Evolutionary conservation across 108 stramenopile species (phyloP), one percentile per base, ranked within the genome.

Genomic region (Parmales sp.): DNA sequence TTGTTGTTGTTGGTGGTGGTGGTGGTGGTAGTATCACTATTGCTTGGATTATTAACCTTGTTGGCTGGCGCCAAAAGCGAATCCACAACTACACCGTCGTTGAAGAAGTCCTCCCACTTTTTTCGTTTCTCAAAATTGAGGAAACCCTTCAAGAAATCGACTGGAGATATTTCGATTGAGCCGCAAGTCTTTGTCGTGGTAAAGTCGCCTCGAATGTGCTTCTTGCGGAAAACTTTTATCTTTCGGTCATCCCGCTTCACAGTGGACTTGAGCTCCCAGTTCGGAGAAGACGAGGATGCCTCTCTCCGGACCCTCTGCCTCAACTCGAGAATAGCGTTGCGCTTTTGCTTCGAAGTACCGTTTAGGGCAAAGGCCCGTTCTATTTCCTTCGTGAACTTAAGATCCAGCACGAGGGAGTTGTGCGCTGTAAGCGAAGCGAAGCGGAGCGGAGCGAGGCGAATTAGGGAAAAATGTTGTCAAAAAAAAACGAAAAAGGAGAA

Each of bases 321-420:
- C 41, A 43, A 16, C 41, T 11, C 41, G 11, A 16, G 8, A 8
- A 43, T 16, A 8, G 8, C 16, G 11, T 16, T 43, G 11, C 8
- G 8, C 11, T 43, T 43, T 11, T 43, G 11, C 11, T 43, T 16
- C 41, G 41, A 8, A 8, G 11, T 16, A 8, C 11, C 41, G 41
- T 16, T 43, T 16, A 8, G 11, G 41, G 36, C 13, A 8, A 8
- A 8, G 41, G 36, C 13, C 54, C 13, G 29, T 16, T 60, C 54
- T 5, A 60, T 31, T 2, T 3, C 0, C 28, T 26, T 3, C 11
- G n/a, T 13, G 26, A 3, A 1, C 26, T 11, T 1, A 26, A 70
- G 23, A 45, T 45, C 38, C 43, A 70, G 44, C 7, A 64, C 39
- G 22, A 70, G 70, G 23, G 70, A 70, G 29, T 70, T 70, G 63